Evolutionary conservation across 2,329 filamentous ascomycete species (phyloP).

Genomic region (Pseudopyricularia javanii): DNA sequence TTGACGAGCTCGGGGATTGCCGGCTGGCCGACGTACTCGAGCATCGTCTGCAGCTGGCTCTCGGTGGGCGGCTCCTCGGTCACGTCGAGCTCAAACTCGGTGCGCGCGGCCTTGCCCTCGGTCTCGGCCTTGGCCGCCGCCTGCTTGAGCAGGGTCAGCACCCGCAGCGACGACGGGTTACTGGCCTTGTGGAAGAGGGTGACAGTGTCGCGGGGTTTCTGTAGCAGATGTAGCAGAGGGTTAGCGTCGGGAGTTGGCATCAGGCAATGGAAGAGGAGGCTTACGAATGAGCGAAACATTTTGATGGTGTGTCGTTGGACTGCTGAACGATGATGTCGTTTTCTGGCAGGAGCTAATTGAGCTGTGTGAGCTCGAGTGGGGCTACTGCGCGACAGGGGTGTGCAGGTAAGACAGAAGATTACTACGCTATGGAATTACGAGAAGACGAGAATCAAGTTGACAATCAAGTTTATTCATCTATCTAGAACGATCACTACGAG

Average conservation of each 20-base stretch:
- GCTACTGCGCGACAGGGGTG: not conserved
- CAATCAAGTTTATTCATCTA: too few species aligned
- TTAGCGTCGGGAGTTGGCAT: too few species aligned
- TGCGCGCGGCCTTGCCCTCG: slow-evolving; percentile 31
- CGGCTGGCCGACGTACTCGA: slow-evolving; percentile 43
- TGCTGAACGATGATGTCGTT: slow-evolving; percentile 2
- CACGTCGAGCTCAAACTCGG: slow-evolving; percentile 65
- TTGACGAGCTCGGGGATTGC: slow-evolving; percentile 52
- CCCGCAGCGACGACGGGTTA: slow-evolving; percentile 59
- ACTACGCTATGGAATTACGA: too few species aligned
- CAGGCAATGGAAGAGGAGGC: slow-evolving; percentile 10
- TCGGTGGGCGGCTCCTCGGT: slow-evolving; percentile 46
- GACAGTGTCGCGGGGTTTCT: slow-evolving; percentile 76
- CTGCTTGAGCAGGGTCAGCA: slow-evolving; percentile 69
- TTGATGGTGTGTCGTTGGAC: slow-evolving; percentile 2
- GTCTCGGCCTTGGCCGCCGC: slow-evolving; percentile 60
- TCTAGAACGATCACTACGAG: too few species aligned
- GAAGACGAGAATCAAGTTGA: too few species aligned
- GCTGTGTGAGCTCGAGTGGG: not conserved
- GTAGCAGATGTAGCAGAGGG: too few species aligned
- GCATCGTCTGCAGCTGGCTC: slow-evolving; percentile 21
- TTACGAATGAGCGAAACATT: slow-evolving; percentile 35
- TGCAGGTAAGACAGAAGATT: too few species aligned
- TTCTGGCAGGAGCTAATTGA: not conserved
- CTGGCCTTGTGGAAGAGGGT: slow-evolving; percentile 89